Base-by-base conservation (phyloP, 176 grass and related monocot genomes). In the Phoenix roebelenii region DNA sequence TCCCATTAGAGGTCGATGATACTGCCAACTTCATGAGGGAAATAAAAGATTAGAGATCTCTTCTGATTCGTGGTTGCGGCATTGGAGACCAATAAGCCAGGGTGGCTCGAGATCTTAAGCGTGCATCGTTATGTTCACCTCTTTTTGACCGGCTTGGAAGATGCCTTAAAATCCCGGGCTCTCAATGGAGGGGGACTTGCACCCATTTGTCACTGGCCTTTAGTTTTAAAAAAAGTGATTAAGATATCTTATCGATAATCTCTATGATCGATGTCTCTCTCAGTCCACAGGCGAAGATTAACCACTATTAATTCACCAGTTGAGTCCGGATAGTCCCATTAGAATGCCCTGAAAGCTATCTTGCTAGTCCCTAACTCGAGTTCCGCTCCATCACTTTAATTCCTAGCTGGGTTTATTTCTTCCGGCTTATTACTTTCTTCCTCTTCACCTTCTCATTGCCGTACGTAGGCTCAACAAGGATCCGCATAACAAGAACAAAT, bases 211-310 rank as follows among this genome's bases (percentile, higher is more conserved):
- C 50, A 82, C 70, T 78, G 51, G 71, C 80, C 84, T 88, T 95
- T 83, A 79, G 64, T 81, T 89, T 89, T 95, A 89, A 80, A 93
- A 10, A 78, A 87, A 95, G 81, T 59, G 66, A 73, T 59, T 54
- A 51, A 52, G 57, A 70, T 77, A 87, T 79, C 74, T 60, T 76
- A 89, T 74, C 75, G 75, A 74, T 85, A 89, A 89, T 89, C 75
- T 79, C 60, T 68, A 95, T 75, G 82, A 44, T 88, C 69, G 50
- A 95, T 71, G 72, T 88, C 71, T 63, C 81, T 80, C 56, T 95
- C 83, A 15, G 75, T 68, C 68, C 76, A 65, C 79, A 72, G 78
- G 73, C 51, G 56, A 57, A 50, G 76, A 82, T 80, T 88, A 89
- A 82, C 78, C 68, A 63, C 74, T 72, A 58, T 54, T 78, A 83